phyloP scores from a whole-genome alignment of 1,284 basidiomycete genomes.

The Moniliella sp. region DNA sequence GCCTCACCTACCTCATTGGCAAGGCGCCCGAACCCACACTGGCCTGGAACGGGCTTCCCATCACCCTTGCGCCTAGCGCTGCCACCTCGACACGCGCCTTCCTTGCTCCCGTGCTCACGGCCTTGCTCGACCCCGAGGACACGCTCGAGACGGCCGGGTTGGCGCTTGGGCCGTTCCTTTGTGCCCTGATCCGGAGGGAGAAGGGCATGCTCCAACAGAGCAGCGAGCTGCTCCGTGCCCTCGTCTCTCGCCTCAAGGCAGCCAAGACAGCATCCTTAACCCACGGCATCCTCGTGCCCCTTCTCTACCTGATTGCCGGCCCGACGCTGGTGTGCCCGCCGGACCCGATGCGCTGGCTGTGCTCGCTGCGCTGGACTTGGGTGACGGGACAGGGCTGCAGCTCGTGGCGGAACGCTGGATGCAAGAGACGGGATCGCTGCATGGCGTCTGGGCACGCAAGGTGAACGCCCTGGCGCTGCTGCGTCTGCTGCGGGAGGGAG shows the following conservation, averaged over 20 bases:
- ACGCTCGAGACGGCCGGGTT: slow-evolving; percentile 50
- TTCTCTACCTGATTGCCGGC: slow-evolving; percentile 71
- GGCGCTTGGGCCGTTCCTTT: slow-evolving; percentile 75
- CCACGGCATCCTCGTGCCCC: slow-evolving; percentile 68
- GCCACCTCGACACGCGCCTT: slow-evolving; percentile 4
- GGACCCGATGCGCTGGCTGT: slow-evolving; percentile 43
- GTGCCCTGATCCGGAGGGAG: slow-evolving; percentile 62
- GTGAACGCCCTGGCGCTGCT: neutral
- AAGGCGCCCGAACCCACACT: slow-evolving; percentile 47
- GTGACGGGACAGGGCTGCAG: slow-evolving; percentile 45
- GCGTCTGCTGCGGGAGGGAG: too few species aligned
- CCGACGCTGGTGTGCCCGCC: slow-evolving; percentile 55
- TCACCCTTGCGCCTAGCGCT: slow-evolving; percentile 53
- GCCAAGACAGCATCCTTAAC: slow-evolving; percentile 72
- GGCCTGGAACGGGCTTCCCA: slow-evolving; percentile 46
- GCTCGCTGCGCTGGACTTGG: neutral
- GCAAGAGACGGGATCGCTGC: slow-evolving; percentile 76
- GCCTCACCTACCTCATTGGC: slow-evolving; percentile 60
- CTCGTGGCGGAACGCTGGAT: slow-evolving; percentile 72
- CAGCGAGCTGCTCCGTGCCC: slow-evolving; percentile 60
- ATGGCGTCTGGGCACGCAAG: slow-evolving; percentile 55
- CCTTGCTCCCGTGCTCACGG: slow-evolving; percentile 16
- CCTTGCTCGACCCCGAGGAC: slow-evolving; percentile 12
- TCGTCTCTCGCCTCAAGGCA: slow-evolving; percentile 54
- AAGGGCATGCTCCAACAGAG: slow-evolving; percentile 58